Percentiles rank a stretch among this genome's conserved stretches.
These are phyloP conservation scores for Torulaspora quercuum DNA, from an alignment of 805 yeast species.

Conservation along the genomic window DNA sequence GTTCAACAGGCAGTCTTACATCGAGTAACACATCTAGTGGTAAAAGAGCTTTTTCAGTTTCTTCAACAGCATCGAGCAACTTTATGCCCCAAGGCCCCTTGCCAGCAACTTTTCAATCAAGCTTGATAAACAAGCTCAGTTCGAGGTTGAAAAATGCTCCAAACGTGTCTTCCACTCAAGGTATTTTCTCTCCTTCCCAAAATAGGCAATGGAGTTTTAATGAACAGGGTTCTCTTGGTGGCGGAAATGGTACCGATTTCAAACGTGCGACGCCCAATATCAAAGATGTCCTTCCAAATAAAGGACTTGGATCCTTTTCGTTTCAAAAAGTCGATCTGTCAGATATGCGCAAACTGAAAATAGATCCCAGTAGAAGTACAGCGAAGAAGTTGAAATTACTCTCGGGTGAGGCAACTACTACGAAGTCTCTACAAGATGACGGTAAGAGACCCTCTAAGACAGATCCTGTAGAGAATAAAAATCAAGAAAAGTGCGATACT, in stretches of 20 bases:
- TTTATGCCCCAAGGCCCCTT: conserved; percentile 12
- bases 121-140: conserved; percentile 38
- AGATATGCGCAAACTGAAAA: conserved; percentile 38
- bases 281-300: conserved; percentile 3
- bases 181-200: conserved; percentile 37
- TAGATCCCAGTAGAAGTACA: conserved; percentile 43
- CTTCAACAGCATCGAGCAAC: conserved; percentile 25
- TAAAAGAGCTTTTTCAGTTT: conserved; percentile 21
- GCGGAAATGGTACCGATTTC: conserved; percentile 1
- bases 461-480: conserved; percentile 1
- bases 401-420: conserved; percentile 26
- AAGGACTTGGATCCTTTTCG: conserved; percentile 11
- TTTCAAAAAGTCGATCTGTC: conserved; percentile 24
- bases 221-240: conserved; percentile 5
- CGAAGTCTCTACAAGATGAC: conserved; percentile 14
- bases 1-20: conserved; percentile 30
- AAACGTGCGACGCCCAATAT: conserved; percentile 2
- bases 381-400: conserved; percentile 42
- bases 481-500: background rate
- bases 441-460: background rate
- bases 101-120: conserved; percentile 23
- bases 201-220: conserved; percentile 15
- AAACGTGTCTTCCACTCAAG: conserved; percentile 35
- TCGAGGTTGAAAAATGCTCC: conserved; percentile 34
- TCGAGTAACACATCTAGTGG: conserved; percentile 15